Base-by-base conservation (phyloP, 148 eudicot species). In the Silene latifolia region DNA sequence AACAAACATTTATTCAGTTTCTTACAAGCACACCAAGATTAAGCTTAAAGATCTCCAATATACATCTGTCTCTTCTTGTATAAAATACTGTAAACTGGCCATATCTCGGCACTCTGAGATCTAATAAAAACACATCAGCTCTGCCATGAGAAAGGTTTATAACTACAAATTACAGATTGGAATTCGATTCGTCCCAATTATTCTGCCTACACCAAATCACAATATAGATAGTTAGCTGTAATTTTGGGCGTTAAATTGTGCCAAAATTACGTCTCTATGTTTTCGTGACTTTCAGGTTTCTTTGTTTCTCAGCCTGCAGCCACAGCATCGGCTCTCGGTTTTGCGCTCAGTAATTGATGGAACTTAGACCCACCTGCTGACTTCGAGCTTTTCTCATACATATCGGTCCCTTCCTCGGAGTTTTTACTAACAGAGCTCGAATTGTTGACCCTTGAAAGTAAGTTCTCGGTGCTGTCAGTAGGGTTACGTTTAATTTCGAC, bases 371-470 rank as follows among this genome's bases (percentile, higher is more conserved):
- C 85, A 19, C 39, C 39, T 8, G 39, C 60, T 8, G 91, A 73
- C 60, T 83, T 95, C 47, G 88, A 66, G 73, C 75, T 80, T 59
- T 83, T 81, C 62, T 86, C 97, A 17, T 82, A 86, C 18, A 75
- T 44, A 25, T 83, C 90, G 21, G 68, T 19, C 9, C 86, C 80
- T 23, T 86, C 90, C 65, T 84, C 92, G 4, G 82, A 54, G 70
- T 14, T 85, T 73, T 86, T 77, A 42, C 84, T 76, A 29, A 71
- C 67, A 7, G 91, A 84, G 51, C 86, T 88, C 1, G 89, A 77
- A 76, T 89, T 89, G 77, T 90, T 81, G 32, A 95, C 92, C 83
- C 87, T 87, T 18, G 97, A 87, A 2, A 95, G 90, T 56, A 95
- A 82, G 76, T 95, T 90, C 56, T 88, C 99, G 4, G 99, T 95